Evolutionary conservation across 352 stramenopile species (phyloP), one percentile per base, ranked within the genome.

Genomic region (Phytophthora hibernalis): DNA sequence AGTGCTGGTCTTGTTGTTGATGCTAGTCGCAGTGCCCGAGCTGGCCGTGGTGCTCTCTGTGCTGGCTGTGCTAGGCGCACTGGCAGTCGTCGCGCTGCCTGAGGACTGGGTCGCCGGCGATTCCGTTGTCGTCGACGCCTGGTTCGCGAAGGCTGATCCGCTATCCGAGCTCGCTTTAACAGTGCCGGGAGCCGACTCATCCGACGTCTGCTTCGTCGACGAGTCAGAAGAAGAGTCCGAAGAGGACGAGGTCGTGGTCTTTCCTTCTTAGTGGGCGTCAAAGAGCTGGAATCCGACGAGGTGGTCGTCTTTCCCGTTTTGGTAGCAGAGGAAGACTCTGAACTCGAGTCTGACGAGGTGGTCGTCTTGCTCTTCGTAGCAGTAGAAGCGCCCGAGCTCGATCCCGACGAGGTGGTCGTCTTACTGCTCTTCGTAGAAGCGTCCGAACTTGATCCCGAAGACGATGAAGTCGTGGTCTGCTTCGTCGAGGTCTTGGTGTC

Each of bases 1-100:
- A 24, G 79, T 73, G 26, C 57, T 58, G 10, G 76, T 87, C 60
- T 92, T 59, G 64, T 82, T 87, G 69, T 76, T 87, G 51, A 67
- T 64, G 53, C 22, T 59, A 38, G 31, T 60, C 24, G 37, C 33
- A 49, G n/a, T 15, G 38, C 13, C 70, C 0, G 47, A 44, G 15
- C 50, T 67, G 28, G 65, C 58, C 15, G 58, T 53, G 40, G 49
- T 61, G 20, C 44, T 67, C 12, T 65, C 53, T 11, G 50, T 50
- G 24, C 45, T 70, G 5, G 45, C 40, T 15, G 61, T 65, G 37
- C 21, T 62, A 12, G 53, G 26, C 5, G 48, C n/a, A 26, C 7
- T 56, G 16, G 43, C 30, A 47, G 65, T 43, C 13, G 42, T 38
- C 10, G 59, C 54, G 31, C 15, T 53, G 8, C 24, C 54, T 12